These are phyloP conservation scores for Xanthoceras sorbifolium DNA, from an alignment of 345 rosid species.

Conservation along the genomic window DNA sequence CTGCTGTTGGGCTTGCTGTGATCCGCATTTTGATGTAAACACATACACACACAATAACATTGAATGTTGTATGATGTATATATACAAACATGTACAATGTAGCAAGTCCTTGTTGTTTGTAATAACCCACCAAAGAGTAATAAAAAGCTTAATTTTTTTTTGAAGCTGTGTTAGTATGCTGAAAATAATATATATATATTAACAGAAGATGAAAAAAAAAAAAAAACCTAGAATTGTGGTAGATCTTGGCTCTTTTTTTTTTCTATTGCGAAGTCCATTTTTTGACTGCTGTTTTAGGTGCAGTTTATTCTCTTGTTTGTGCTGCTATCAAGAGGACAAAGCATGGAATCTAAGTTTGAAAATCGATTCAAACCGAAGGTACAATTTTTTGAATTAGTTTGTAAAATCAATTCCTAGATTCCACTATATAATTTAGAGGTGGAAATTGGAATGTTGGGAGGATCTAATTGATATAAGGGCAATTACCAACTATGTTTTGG, in stretches of 20 bases:
- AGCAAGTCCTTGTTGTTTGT: neutral
- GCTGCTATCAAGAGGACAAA: too few relatives aligned
- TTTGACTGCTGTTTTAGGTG: too few relatives aligned
- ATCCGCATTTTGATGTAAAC: slow-evolving; percentile 68
- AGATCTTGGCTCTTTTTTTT: neutral
- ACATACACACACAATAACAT: neutral
- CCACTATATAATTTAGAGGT: too few relatives aligned
- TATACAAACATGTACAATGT: neutral
- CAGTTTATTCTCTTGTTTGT: too few relatives aligned
- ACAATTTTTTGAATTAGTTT: neutral
- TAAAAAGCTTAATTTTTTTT: slow-evolving; percentile 18
- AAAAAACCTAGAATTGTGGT: too few relatives aligned
- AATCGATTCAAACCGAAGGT: neutral
- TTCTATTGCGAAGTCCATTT: neutral
- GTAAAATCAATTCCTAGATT: neutral
- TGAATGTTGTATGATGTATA: neutral
- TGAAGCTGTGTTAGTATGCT: slow-evolving; percentile 16
- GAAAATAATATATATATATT: neutral
- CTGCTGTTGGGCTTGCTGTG: slow-evolving; percentile 86
- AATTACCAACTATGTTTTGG: too few relatives aligned
- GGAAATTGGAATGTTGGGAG: too few relatives aligned
- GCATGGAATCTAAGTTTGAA: neutral
- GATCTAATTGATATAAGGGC: too few relatives aligned
- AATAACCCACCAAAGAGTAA: neutral
- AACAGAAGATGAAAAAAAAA: neutral